Base-by-base conservation (phyloP, 192 early-diverging fungal genomes). In the Spizellomyces sp. region DNA sequence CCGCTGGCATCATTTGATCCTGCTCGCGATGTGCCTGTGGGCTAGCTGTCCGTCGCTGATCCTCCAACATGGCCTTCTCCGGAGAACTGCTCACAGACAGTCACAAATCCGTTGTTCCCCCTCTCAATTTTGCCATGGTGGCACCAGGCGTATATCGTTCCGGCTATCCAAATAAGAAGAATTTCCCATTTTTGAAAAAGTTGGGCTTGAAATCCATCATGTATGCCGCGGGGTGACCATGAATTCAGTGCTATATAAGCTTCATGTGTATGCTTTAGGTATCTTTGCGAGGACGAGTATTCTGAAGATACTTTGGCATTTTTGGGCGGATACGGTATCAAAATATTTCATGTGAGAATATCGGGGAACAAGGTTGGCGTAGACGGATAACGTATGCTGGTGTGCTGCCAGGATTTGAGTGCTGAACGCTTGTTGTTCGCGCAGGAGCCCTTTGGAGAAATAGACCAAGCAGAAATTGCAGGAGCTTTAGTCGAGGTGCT, bases 121-220 rank as follows among this genome's bases (percentile, higher is more conserved):
- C 95, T 0, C 88, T 93, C 62, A 98, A 98, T 86, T 96, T 99
- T 79, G 91, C 90, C 62, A 96, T 98, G 94, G 96, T 99, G 19
- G 89, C 91, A 44, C 89, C 90, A 7, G 91, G 91, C 63, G 89
- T 99, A n/a, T 99, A 98, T 75, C 86, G 97, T 59, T 92, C 91
- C 54, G 95, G 93, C 36, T 94, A 93, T 79, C 96, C 96, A 1
- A 94, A 93, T 58, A 93, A 93, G 68, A 95, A 95, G 67, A 92
- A 95, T 73, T 95, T 91, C 84, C 83, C 89, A 27, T 99, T 98
- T 72, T 79, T 99, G 19, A 85, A 93, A 57, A 93, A 92, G 63
- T 83, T 99, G 9, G 85, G 90, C 9, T 80, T 99, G 27, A 92
- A 90, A 70, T 93, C 91, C 66, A 90, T 99, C 43, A 81, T 99